Conservation (phyloP, 192 early-diverging fungal species). For the Phlyctochytrium planicorne region DNA sequence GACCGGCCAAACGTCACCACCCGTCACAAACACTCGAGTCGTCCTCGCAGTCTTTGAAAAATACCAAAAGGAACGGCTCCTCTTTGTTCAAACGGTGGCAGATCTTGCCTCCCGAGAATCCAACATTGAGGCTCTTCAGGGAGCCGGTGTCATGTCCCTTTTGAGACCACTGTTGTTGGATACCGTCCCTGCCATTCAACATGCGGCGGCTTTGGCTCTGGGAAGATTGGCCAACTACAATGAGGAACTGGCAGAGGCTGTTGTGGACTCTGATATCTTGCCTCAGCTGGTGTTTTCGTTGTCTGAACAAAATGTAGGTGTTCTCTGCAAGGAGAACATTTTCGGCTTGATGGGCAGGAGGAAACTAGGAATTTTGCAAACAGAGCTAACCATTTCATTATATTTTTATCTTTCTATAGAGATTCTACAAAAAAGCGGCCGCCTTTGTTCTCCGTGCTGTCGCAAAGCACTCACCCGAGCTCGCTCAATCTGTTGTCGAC, state of each 20-base stretch:
- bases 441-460: conserved; percentile 58
- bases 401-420: conserved; percentile 27
- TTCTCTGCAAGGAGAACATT: background rate
- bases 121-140: conserved; percentile 55
- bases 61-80: conserved; percentile 56
- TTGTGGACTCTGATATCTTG: conserved; percentile 56
- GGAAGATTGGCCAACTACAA: conserved; percentile 59
- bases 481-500: conserved; percentile 53
- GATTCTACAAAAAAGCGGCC: conserved; percentile 62
- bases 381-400: background rate
- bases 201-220: conserved; percentile 57
- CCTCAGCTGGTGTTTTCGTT: conserved; percentile 55
- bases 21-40: conserved; percentile 35
- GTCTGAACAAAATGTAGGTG: conserved; percentile 51
- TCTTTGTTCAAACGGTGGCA: conserved; percentile 59
- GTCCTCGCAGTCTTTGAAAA: conserved; percentile 56
- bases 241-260: conserved; percentile 53
- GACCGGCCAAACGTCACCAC: conserved; percentile 13
- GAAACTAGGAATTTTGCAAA: too few relatives aligned
- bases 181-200: conserved; percentile 57
- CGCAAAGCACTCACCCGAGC: conserved; percentile 55
- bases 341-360: background rate
- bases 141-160: conserved; percentile 49
- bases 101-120: conserved; percentile 56
- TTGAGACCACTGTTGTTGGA: conserved; percentile 56